Evolutionary conservation across 2,329 filamentous ascomycete genomes (phyloP).

Genomic region (Sporothrix pseudoabietina): DNA sequence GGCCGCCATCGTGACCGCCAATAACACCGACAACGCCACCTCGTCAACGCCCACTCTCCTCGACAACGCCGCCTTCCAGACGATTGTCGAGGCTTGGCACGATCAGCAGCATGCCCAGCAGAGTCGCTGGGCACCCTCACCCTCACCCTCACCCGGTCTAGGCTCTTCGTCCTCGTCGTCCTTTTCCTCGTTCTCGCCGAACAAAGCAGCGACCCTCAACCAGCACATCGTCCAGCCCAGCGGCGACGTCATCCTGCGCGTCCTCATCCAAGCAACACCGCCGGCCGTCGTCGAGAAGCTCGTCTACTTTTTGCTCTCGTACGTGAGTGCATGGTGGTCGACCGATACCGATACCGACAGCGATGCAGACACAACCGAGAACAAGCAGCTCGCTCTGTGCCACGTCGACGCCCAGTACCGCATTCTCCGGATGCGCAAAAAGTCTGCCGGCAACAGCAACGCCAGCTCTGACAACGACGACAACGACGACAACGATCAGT

Average conservation of each 20-base stretch:
- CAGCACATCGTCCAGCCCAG: constrained; percentile 3
- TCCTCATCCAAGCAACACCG: constrained; percentile 9
- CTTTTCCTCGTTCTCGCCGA: not conserved
- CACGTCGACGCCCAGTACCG: constrained; percentile 11
- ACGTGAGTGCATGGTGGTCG: constrained; percentile 8
- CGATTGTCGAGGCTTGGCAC: constrained; percentile 30
- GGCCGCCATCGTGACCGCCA: not conserved
- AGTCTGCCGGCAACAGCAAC: not conserved
- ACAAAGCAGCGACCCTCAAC: not conserved
- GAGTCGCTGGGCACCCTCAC: not conserved
- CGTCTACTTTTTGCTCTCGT: constrained; percentile 24
- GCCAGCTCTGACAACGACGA: not conserved
- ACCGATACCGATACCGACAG: not conserved
- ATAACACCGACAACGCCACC: not conserved
- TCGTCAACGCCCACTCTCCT: not conserved
- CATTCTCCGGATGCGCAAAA: not conserved
- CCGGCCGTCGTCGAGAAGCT: constrained; percentile 20
- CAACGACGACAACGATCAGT: not conserved
- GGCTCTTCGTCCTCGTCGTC: not conserved
- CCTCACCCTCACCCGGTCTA: not conserved
- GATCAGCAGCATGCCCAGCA: not conserved
- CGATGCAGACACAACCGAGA: not conserved
- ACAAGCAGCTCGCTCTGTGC: constrained; percentile 1
- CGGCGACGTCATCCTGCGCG: constrained; percentile 8
- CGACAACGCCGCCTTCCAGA: constrained; percentile 17